Evolutionary conservation across 1,284 basidiomycete species (phyloP), one percentile per base, ranked within the genome.

Genomic region (Ganoderma meredithae): DNA sequence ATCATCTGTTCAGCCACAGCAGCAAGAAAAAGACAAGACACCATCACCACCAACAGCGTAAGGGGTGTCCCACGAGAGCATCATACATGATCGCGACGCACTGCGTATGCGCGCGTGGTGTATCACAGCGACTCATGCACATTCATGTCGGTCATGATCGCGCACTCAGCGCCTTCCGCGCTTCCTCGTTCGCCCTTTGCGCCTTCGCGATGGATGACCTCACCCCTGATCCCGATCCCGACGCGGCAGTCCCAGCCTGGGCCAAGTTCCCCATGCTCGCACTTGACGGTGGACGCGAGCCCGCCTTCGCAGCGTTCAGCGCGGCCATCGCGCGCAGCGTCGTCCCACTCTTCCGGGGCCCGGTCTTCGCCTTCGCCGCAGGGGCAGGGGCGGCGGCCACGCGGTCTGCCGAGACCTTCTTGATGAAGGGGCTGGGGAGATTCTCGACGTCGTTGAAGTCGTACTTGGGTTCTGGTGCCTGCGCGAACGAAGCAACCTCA

Each of bases 391-490:
- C 61, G 6, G 66, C 65, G 2, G 74, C 73, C 19, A 67, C 71
- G 5, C 76, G 78, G 25, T 81, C 81, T 31, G 89, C 88, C 0
- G 76, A 76, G 22, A 39, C 39, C 33, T 85, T 83, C 78, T 91
- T 91, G 53, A 95, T 75, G 80, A 95, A 95, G 1, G 94, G 94
- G 72, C 91, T 93, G 0, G 94, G 94, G 0, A 95, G 83, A 77
- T 94, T 95, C 78, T 94, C 93, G 75, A 94, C 92, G 76, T 95
- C 92, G 1, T 83, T 83, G 7, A 90, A 73, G 78, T 94, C 88
- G 73, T 93, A 94, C 63, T 85, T 81, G 3, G 71, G 71, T 47
- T 63, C 65, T 41, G 71, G 72, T 43, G 70, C 70, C 52, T 70
- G 68, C 5, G 67, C 68, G 36, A 72, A 58, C 15, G 71, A 66